Base-by-base conservation (phyloP, 2,329 filamentous ascomycete species). In the Cladophialophora psammophila region DNA sequence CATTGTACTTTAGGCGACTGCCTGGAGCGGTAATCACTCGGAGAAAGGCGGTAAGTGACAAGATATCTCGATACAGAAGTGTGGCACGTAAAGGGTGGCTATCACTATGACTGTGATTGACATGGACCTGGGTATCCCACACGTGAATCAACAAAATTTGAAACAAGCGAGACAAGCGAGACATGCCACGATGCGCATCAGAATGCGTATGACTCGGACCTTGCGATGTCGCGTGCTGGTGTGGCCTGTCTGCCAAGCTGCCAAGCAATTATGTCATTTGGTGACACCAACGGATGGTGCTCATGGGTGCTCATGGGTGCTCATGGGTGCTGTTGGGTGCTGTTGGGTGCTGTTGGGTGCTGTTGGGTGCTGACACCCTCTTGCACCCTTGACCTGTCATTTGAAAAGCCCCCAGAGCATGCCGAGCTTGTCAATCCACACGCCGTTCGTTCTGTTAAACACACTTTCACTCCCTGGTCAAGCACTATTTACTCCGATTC, bases 1-100 rank as follows among this genome's bases (percentile, higher is more conserved):
- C 72, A 74, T 74, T 8, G 38, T 65, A 18, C 45, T 50, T 50
- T 20, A 50, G 20, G 45, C 45, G 12, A 20, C 45, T 50, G 12
- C 45, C n/a, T 20, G 45, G 45, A 12, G 45, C 26, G 18, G 45
- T 50, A 50, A 50, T 26, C 45, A 50, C 18, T 50, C 45, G 45
- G 45, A 50, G 45, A 50, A 50, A 50, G 45, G 45, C 45, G 45
- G 45, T 50, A 50, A 50, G 45, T 50, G 45, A 26, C 45, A 20
- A 50, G 45, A 50, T 50, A 50, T 50, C 45, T 50, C 18, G 18
- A 26, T 50, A 10, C 6, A 26, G 12, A 50, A 20, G 15, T 50
- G 45, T 9, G 7, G 20, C 18, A 26, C 12, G 18, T n/a, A 50
- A 10, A 26, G 12, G 45, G 18, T 50, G 45, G 45, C 10, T 50